These are phyloP conservation scores for Saccharomyces pastorianus DNA, from an alignment of 1,139 yeast species.

Conservation along the genomic window DNA sequence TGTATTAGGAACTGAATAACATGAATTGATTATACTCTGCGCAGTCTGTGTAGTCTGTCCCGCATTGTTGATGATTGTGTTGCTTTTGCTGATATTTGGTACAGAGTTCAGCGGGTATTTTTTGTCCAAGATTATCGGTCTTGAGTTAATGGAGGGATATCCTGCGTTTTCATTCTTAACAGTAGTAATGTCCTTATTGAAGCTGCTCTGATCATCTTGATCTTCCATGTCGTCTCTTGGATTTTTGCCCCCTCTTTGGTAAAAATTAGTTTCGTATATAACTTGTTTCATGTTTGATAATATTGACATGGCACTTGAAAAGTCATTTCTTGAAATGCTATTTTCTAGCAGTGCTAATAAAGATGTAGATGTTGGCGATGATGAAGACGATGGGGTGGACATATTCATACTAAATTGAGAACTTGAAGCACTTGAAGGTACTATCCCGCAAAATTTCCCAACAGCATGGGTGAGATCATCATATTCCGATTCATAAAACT, in stretches of 20 bases:
- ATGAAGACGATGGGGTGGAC: slow-evolving; percentile 4
- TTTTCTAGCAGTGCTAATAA: slow-evolving; percentile 18
- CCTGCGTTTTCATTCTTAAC: background rate
- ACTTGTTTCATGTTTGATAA: slow-evolving; percentile 21
- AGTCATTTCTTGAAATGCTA: slow-evolving; percentile 19
- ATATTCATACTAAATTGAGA: background rate
- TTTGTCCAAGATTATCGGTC: background rate
- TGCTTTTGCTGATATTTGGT: background rate
- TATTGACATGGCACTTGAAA: slow-evolving; percentile 17
- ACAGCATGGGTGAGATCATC: slow-evolving; percentile 44
- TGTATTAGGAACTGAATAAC: background rate
- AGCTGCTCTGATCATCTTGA: background rate
- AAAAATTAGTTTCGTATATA: slow-evolving; percentile 16
- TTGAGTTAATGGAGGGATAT: background rate
- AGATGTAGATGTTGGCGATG: slow-evolving; percentile 11
- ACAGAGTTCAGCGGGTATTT: background rate
- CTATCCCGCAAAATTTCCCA: slow-evolving; percentile 16
- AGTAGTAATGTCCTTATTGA: background rate
- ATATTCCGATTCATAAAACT: slow-evolving; percentile 66
- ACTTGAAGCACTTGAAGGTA: slow-evolving; percentile 2
- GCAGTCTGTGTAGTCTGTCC: background rate
- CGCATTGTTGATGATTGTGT: background rate
- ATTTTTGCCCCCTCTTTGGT: slow-evolving; percentile 22
- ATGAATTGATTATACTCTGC: background rate
- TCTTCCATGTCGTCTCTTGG: slow-evolving; percentile 8